Base-by-base conservation (phyloP, 176 grass and related monocot species). In the Alopecurus myosuroides region DNA sequence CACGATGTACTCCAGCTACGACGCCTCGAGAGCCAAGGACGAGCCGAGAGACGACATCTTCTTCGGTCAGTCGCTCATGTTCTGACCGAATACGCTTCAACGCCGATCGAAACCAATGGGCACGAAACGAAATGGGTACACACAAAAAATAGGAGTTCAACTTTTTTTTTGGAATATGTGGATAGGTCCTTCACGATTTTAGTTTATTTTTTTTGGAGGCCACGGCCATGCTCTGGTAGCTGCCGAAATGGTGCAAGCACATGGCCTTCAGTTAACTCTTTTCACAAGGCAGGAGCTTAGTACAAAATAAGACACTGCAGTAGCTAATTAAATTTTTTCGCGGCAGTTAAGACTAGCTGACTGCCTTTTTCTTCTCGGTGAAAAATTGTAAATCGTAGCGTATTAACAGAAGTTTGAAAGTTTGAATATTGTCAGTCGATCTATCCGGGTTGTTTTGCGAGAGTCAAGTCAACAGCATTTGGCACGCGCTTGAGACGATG, bases 31-130 rank as follows among this genome's bases (percentile, higher is more conserved):
- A 4, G 19, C 86, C 45, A 92, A 92, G 83, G 90, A 92, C 37
- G 90, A 92, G 66, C 86, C 90, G 3, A 88, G 48, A 9, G 90
- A 92, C 20, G 82, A 88, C 82, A 22, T 49, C 30, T 82, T 92
- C 76, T 82, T 88, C 56, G 83, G 82, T 19, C 74, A 92, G 36
- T 61, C 63, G 22, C 23, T 67, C 19, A 74, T 88, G 67, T 88
- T 82, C 74, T 88, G 74, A 92, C 23, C 1, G 36, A 8, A 42
- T 0, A 29, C 14, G 3, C 7, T 17, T 45, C 69, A 28, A 29
- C 9, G 36, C 39, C 40, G 36, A 73, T 29, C n/a, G n/a, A 51
- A 50, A 57, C 31, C 31, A 44, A 60, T 12, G 30, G 13, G 55
- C 8, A n/a, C 71, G 15, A 39, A n/a, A n/a, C n/a, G 77, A 70